These are phyloP conservation scores for Mediolabrus comicus DNA, from an alignment of 108 stramenopile genomes.

Conservation along the genomic window DNA sequence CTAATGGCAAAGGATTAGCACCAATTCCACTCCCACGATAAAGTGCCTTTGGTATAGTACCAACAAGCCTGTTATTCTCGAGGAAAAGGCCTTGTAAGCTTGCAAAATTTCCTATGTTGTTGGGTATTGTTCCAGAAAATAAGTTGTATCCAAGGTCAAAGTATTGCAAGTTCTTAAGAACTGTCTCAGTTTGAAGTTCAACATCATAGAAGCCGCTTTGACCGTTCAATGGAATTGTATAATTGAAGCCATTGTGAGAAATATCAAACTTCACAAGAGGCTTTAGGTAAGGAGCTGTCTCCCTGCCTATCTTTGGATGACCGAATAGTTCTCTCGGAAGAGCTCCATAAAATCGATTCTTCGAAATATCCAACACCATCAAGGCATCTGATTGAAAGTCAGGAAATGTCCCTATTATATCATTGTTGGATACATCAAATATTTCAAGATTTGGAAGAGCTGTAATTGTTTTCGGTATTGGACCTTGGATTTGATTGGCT, in stretches of 20 bases:
- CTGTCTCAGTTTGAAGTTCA: conserved; percentile 4
- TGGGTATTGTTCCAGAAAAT: conserved; percentile 40
- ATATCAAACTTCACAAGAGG: conserved; percentile 43
- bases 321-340: conserved; percentile 30
- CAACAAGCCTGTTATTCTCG: conserved; percentile 42
- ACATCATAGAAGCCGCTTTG: conserved; percentile 16
- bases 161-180: conserved; percentile 38
- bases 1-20: conserved; percentile 35
- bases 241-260: conserved; percentile 47
- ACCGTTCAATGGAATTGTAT: conserved; percentile 46
- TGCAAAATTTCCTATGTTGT: conserved; percentile 40
- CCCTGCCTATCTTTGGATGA: conserved; percentile 20
- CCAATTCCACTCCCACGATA: conserved; percentile 35
- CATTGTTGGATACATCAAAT: conserved; percentile 37
- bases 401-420: conserved; percentile 42
- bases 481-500: conserved; percentile 40
- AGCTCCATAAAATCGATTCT: conserved; percentile 38
- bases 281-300: conserved; percentile 26
- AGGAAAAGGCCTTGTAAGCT: conserved; percentile 34
- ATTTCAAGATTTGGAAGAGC: conserved; percentile 44
- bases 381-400: conserved; percentile 24
- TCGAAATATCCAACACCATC: conserved; percentile 30
- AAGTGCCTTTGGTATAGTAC: conserved; percentile 45
- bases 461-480: conserved; percentile 35
- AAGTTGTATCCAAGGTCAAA: conserved; percentile 42